These are phyloP conservation scores for Candida fluviatilis DNA, from an alignment of 805 yeast genomes.

Conservation along the genomic window DNA sequence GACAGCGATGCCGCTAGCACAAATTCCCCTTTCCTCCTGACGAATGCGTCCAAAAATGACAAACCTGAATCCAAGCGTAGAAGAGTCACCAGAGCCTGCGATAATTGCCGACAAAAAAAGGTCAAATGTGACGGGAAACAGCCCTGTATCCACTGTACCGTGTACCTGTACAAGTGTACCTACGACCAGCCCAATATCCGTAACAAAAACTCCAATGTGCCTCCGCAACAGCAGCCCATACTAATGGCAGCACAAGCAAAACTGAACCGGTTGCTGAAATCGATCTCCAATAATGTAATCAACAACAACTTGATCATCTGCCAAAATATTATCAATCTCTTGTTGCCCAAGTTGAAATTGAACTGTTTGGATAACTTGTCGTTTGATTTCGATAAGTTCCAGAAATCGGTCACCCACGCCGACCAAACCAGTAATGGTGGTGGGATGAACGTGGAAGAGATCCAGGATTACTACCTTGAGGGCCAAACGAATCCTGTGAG, in stretches of 20 bases:
- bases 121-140: slow-evolving; percentile 77
- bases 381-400: slow-evolving; percentile 34
- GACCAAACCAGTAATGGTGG: slow-evolving; percentile 14
- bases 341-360: slow-evolving; percentile 32
- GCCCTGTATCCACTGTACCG: slow-evolving; percentile 83
- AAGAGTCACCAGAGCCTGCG: slow-evolving; percentile 73
- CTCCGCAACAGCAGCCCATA: slow-evolving; percentile 3
- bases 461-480: slow-evolving; percentile 24
- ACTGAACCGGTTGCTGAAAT: neutral
- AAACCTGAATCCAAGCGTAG: slow-evolving; percentile 42
- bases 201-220: slow-evolving; percentile 36
- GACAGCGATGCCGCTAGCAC: neutral
- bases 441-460: slow-evolving; percentile 19
- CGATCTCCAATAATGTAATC: slow-evolving; percentile 6
- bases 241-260: neutral
- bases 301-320: slow-evolving; percentile 22
- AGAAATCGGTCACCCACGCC: slow-evolving; percentile 18
- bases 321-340: slow-evolving; percentile 30
- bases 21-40: no score
- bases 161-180: slow-evolving; percentile 79
- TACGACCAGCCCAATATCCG: slow-evolving; percentile 73
- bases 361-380: slow-evolving; percentile 28
- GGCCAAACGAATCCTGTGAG: slow-evolving; percentile 4
- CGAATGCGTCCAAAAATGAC: no score
- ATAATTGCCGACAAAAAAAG: slow-evolving; percentile 69